Percentiles rank a stretch among this genome's conserved stretches.
Evolutionary conservation across 768 basidiomycete genomes (phyloP).

Genomic region (Coprinopsis marcescibilis): DNA sequence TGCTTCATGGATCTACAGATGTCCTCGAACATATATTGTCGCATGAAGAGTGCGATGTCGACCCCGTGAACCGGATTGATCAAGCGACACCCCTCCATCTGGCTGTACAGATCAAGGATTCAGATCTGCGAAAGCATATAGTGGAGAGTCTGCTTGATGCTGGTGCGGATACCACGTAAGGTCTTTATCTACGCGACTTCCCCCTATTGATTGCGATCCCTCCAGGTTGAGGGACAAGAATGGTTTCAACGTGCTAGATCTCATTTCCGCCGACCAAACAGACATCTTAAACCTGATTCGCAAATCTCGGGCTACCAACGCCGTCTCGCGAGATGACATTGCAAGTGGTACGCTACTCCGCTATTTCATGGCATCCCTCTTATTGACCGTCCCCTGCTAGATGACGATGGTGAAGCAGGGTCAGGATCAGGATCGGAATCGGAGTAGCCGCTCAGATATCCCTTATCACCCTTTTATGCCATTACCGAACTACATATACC

Average conservation of each 20-base stretch:
- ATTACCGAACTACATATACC: too few relatives aligned
- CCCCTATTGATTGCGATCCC: not conserved
- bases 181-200: not conserved
- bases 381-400: too few relatives aligned
- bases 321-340: slow-evolving; percentile 54
- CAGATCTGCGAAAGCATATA: slow-evolving; percentile 46
- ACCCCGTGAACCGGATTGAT: slow-evolving; percentile 64
- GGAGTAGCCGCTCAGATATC: too few relatives aligned
- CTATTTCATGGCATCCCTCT: too few relatives aligned
- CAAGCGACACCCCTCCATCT: slow-evolving; percentile 77
- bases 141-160: slow-evolving; percentile 70
- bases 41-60: slow-evolving; percentile 71
- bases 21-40: slow-evolving; percentile 71
- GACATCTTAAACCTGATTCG: slow-evolving; percentile 46
- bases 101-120: slow-evolving; percentile 52
- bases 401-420: too few relatives aligned
- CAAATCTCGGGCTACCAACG: slow-evolving; percentile 46
- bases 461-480: too few relatives aligned
- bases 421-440: too few relatives aligned
- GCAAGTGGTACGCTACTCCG: slow-evolving; percentile 45
- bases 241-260: slow-evolving; percentile 49
- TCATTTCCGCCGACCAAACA: slow-evolving; percentile 49
- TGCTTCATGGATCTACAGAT: slow-evolving; percentile 43
- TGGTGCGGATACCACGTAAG: slow-evolving; percentile 67
- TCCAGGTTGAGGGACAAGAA: slow-evolving; percentile 69